Base-by-base conservation (phyloP, 805 yeast genomes). In the Ascoidea asiatica region DNA sequence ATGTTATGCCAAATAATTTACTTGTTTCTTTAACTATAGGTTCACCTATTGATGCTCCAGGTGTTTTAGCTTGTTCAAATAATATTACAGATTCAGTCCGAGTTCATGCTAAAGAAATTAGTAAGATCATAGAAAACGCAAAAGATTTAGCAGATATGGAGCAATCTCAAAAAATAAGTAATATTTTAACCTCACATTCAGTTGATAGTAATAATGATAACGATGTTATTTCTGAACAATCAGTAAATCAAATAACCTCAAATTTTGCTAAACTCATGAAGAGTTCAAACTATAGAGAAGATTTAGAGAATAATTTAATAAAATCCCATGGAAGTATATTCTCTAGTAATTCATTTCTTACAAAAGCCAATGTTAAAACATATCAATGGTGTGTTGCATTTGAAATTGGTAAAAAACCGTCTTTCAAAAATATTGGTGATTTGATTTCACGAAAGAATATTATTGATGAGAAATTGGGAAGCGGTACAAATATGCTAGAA, bases 1-100 rank as follows among this genome's bases (percentile, higher is more conserved):
- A 67, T 54, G 68, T 92, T 15, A 81, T 89, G 90, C 76, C 95
- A 4, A 88, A 86, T 55, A 92, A 81, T 53, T 59, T 81, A 13
- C 56, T 92, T 37, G 78, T 80, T 0, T 69, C 80, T 0, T 59
- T 92, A 39, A 78, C 78, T 4, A 63, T 71, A 4, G 52, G 70
- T 36, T 62, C 68, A 6, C 94, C 96, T 3, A 69, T 72, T 0
- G 79, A 75, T 45, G 61, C 76, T 0, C 62, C 69, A 4, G 79
- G 77, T 21, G 74, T 84, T 4, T 56, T 77, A 42, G 65, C 70
- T 29, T 67, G 63, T 21, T 68, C 66, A 44, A 67, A 60, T 46
- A 66, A 61, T 46, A 65, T 68, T 39, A 69, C 78, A 19, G 81
- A 74, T 44, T 66, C 62, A 50, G 79, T 84, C 4, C 67, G 92